Conservation (phyloP, 78 protist genomes). For the Dictyostelium firmibasis region DNA sequence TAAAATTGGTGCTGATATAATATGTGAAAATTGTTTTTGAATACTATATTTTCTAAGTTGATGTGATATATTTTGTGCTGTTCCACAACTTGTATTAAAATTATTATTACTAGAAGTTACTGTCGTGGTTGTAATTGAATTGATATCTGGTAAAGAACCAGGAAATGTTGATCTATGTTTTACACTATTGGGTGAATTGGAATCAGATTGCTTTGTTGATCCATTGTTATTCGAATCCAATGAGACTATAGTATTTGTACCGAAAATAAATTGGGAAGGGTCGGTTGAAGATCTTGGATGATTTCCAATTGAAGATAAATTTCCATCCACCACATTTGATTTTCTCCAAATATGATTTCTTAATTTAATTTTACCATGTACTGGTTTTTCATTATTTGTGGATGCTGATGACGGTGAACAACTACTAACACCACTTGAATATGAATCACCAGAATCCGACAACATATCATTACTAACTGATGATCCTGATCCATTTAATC, state of each 20-base stretch:
- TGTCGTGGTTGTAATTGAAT: not conserved
- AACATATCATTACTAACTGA: not conserved
- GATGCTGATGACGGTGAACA: not conserved
- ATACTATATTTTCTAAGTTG: not conserved
- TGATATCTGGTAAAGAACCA: not conserved
- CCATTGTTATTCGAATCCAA: constrained; percentile 2
- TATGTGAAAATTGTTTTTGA: not conserved
- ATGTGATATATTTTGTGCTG: not conserved
- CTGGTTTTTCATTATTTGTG: not conserved
- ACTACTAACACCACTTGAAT: not conserved
- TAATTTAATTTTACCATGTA: not conserved
- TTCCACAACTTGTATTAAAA: not conserved
- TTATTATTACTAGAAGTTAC: not conserved
- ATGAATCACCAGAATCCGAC: not conserved
- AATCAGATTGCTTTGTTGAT: not conserved
- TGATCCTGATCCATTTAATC: not conserved
- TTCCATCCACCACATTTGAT: not conserved
- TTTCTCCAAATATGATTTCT: constrained; percentile 25
- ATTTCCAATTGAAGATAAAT: not conserved
- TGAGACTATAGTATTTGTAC: constrained; percentile 25
- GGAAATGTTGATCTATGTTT: constrained; percentile 70
- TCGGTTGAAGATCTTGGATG: constrained; percentile 63
- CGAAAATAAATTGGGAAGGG: constrained; percentile 30
- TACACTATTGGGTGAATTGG: not conserved
- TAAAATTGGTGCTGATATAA: not conserved